phyloP scores from a whole-genome alignment of 1,139 yeast species.

The Blastobotrys malaysiensis region DNA sequence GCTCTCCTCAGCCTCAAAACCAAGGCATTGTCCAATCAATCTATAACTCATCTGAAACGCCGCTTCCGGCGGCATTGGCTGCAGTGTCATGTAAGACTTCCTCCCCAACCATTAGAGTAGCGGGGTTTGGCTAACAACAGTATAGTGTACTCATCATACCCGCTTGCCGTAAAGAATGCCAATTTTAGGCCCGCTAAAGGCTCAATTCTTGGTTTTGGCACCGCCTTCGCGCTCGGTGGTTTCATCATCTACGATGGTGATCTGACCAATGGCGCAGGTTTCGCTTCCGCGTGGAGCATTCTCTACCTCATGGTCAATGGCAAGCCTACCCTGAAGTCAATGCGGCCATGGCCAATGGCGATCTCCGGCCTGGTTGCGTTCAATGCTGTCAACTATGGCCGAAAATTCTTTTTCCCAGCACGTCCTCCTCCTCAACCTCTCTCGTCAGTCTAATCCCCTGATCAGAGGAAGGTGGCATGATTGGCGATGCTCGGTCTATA shows the following conservation, averaged over 20 bases:
- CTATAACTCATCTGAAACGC: slow-evolving; percentile 23
- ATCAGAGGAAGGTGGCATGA: no score
- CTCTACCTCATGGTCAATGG: slow-evolving; percentile 75
- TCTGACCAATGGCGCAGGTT: slow-evolving; percentile 78
- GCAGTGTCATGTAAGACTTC: slow-evolving; percentile 21
- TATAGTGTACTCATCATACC: slow-evolving; percentile 27
- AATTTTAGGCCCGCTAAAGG: slow-evolving; percentile 42
- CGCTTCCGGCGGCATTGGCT: slow-evolving; percentile 26
- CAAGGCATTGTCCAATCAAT: slow-evolving; percentile 1
- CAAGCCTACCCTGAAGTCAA: slow-evolving; percentile 47
- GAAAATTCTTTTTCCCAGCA: slow-evolving; percentile 48
- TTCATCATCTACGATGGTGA: slow-evolving; percentile 81
- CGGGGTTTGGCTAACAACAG: slow-evolving; percentile 6
- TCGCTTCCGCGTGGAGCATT: slow-evolving; percentile 80
- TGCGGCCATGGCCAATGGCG: slow-evolving; percentile 51
- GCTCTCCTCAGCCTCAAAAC: not conserved
- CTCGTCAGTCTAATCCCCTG: not conserved
- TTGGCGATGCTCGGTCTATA: no score
- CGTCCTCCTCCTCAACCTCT: not conserved
- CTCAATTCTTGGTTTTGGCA: slow-evolving; percentile 55
- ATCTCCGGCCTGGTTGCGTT: slow-evolving; percentile 55
- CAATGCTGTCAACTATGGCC: slow-evolving; percentile 64
- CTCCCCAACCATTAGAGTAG: not conserved
- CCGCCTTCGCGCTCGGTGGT: slow-evolving; percentile 67
- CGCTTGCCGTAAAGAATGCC: slow-evolving; percentile 23